Percentiles rank a stretch among this genome's conserved stretches.
Conservation (phyloP, 495 filamentous ascomycete genomes). For the Tuber calosporum region DNA sequence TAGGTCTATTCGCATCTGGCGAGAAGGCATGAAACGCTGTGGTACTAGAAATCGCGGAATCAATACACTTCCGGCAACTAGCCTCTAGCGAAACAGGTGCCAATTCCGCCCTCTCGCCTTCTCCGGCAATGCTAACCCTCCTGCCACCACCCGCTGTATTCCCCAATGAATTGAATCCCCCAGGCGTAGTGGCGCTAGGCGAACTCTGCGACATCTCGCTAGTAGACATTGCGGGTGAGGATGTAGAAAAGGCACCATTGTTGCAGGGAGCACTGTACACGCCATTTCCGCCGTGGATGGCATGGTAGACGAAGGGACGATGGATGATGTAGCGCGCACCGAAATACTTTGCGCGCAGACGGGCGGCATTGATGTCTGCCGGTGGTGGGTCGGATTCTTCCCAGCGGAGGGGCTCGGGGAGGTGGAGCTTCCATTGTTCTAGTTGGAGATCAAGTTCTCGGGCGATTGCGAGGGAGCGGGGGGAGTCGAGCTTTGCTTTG, state of each 20-base stretch:
- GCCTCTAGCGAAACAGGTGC: slow-evolving; percentile 40
- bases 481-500: slow-evolving; percentile 37
- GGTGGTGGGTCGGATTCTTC: slow-evolving; percentile 60
- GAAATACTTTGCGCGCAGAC: slow-evolving; percentile 88
- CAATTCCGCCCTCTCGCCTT: slow-evolving; percentile 18
- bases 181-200: slow-evolving; percentile 29
- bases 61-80: slow-evolving; percentile 54
- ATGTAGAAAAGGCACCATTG: slow-evolving; percentile 33
- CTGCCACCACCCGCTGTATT: slow-evolving; percentile 23
- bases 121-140: slow-evolving; percentile 22
- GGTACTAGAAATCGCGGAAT: slow-evolving; percentile 76
- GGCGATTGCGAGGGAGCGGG: slow-evolving; percentile 36
- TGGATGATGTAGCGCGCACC: slow-evolving; percentile 86
- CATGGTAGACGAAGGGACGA: slow-evolving; percentile 65
- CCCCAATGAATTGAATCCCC: slow-evolving; percentile 4
- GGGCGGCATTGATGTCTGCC: slow-evolving; percentile 69
- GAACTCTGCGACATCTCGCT: slow-evolving; percentile 41
- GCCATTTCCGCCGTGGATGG: slow-evolving; percentile 50
- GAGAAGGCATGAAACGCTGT: slow-evolving; percentile 70
- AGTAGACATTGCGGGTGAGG: slow-evolving; percentile 43
- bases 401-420: slow-evolving; percentile 53
- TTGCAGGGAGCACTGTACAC: slow-evolving; percentile 33
- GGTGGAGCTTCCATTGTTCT: slow-evolving; percentile 46
- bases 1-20: slow-evolving; percentile 53
- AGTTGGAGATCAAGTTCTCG: slow-evolving; percentile 46